phyloP scores from a whole-genome alignment of 345 rosid species.

The Conringia planisiliqua region DNA sequence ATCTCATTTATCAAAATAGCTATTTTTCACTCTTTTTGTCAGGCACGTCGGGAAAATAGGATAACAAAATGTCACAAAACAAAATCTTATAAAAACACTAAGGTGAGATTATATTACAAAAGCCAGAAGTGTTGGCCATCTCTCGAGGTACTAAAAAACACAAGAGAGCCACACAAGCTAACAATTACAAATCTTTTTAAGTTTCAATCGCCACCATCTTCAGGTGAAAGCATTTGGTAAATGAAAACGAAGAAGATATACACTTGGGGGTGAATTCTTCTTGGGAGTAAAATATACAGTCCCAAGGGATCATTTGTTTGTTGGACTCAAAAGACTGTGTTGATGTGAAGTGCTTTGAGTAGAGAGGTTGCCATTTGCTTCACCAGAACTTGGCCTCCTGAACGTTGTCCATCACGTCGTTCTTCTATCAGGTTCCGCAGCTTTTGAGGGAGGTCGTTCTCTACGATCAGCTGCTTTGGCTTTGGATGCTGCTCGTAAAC shows the following conservation, averaged over 20 bases:
- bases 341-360: conserved; percentile 92
- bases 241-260: background rate
- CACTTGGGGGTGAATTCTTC: background rate
- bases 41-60: background rate
- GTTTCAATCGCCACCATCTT: background rate
- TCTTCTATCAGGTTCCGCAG: conserved; percentile 88
- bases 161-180: conserved; percentile 15
- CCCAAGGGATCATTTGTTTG: background rate
- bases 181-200: conserved; percentile 8
- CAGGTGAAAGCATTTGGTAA: background rate
- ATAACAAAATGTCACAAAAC: background rate
- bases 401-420: conserved; percentile 92
- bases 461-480: conserved; percentile 94
- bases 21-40: background rate
- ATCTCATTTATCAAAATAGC: too few species aligned
- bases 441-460: conserved; percentile 85
- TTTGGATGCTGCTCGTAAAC: conserved; percentile 99
- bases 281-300: conserved; percentile 7
- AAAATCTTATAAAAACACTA: too few species aligned
- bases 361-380: conserved; percentile 98
- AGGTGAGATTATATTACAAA: background rate
- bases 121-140: background rate
- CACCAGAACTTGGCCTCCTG: conserved; percentile 95
- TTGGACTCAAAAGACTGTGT: conserved; percentile 65
- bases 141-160: conserved; percentile 3